Percentiles rank a stretch among this genome's conserved stretches.
These are phyloP conservation scores for Gossypium laxum DNA, from an alignment of 441 rosid genomes.

Conservation along the genomic window DNA sequence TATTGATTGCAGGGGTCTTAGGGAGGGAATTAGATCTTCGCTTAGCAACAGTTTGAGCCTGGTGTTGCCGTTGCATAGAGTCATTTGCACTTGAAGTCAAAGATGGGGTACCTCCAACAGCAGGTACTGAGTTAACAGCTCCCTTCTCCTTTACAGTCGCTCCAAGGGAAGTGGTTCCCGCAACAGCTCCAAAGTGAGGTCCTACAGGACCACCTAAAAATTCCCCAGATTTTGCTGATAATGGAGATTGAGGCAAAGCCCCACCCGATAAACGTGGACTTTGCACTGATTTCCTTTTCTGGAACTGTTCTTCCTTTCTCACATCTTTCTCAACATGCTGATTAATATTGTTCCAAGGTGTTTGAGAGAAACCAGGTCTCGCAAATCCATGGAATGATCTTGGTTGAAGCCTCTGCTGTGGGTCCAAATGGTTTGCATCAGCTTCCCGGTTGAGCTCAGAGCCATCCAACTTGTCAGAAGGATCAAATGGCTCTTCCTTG, in stretches of 20 bases:
- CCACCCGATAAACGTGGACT: conserved; percentile 83
- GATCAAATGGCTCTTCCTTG: conserved; percentile 72
- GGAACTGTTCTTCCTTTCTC: conserved; percentile 72
- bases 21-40: conserved; percentile 74
- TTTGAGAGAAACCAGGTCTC: conserved; percentile 54
- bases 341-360: conserved; percentile 54
- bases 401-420: conserved; percentile 44
- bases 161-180: conserved; percentile 38
- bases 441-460: conserved; percentile 37
- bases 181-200: conserved; percentile 59
- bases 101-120: conserved; percentile 56
- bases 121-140: conserved; percentile 49
- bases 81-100: conserved; percentile 74
- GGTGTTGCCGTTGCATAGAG: conserved; percentile 67
- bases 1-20: conserved; percentile 58
- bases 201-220: conserved; percentile 83
- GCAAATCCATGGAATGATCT: conserved; percentile 45
- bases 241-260: conserved; percentile 74
- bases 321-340: conserved; percentile 55
- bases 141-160: conserved; percentile 68
- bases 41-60: conserved; percentile 51
- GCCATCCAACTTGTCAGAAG: conserved; percentile 45
- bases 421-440: conserved; percentile 53
- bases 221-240: conserved; percentile 93
- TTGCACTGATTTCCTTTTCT: conserved; percentile 65